A percentile compares a stretch with the other conserved stretches of the same genome.
These are phyloP conservation scores for Penicillium pulvis DNA, from an alignment of 495 filamentous ascomycete genomes.

Conservation along the genomic window DNA sequence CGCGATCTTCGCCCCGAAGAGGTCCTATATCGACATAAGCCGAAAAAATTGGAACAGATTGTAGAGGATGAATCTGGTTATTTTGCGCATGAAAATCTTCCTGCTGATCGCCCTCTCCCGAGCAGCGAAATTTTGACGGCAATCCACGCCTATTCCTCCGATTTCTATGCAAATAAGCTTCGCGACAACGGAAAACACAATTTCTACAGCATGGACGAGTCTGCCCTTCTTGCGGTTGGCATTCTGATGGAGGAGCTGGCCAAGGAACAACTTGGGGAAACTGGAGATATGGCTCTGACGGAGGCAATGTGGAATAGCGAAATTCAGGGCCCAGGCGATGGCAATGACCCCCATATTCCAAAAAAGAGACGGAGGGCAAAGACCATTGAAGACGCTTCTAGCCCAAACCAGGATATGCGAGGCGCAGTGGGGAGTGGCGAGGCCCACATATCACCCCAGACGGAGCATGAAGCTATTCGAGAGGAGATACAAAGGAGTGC, in stretches of 20 bases:
- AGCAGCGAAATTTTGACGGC: slow-evolving; percentile 73
- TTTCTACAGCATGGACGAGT: slow-evolving; percentile 78
- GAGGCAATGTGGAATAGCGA: slow-evolving; percentile 51
- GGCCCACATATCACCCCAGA: slow-evolving; percentile 14
- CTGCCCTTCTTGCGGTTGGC: slow-evolving; percentile 77
- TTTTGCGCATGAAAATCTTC: slow-evolving; percentile 57
- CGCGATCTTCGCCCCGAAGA: slow-evolving; percentile 69
- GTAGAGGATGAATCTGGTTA: slow-evolving; percentile 70
- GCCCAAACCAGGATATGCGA: slow-evolving; percentile 28
- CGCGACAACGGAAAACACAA: slow-evolving; percentile 42
- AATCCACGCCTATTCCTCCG: slow-evolving; percentile 71
- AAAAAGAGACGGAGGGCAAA: slow-evolving; percentile 20
- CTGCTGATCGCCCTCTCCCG: slow-evolving; percentile 60
- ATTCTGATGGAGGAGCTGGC: slow-evolving; percentile 79
- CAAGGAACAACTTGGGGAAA: slow-evolving; percentile 62
- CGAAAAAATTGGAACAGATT: slow-evolving; percentile 57
- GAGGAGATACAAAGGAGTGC: background rate
- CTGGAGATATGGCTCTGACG: slow-evolving; percentile 73
- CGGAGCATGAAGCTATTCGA: background rate
- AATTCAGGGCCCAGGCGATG: slow-evolving; percentile 13
- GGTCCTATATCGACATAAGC: slow-evolving; percentile 65
- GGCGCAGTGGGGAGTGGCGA: slow-evolving; percentile 27
- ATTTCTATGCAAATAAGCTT: slow-evolving; percentile 61
- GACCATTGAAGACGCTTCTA: slow-evolving; percentile 19
- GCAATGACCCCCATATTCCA: background rate